phyloP scores from a whole-genome alignment of 352 stramenopile genomes.

The Pythium vanterpoolii region DNA sequence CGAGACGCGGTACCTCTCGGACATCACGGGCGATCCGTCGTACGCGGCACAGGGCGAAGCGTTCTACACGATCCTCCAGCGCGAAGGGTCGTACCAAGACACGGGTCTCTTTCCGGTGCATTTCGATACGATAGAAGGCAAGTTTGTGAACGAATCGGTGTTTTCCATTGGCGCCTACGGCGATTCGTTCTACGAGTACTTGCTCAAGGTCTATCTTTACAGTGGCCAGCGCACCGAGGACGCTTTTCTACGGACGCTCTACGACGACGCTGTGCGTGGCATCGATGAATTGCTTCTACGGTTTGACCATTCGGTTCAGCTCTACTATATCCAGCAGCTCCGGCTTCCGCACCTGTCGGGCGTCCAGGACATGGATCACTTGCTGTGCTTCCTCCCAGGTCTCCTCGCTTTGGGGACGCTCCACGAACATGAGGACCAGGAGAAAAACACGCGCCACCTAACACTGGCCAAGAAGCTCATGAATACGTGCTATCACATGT shows the following conservation, averaged over 20 bases:
- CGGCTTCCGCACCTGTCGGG: conserved; percentile 45
- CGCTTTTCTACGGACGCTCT: conserved; percentile 78
- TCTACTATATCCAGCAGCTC: conserved; percentile 73
- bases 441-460: conserved; percentile 81
- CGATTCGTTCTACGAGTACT: conserved; percentile 98
- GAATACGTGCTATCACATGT: conserved; percentile 95
- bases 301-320: conserved; percentile 48
- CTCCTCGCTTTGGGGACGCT: conserved; percentile 92
- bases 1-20: conserved; percentile 75
- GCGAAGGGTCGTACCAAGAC: conserved; percentile 64
- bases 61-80: conserved; percentile 70
- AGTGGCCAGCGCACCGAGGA: conserved; percentile 78
- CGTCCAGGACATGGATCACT: conserved; percentile 92
- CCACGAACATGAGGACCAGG: conserved; percentile 44
- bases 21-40: conserved; percentile 71
- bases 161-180: conserved; percentile 93
- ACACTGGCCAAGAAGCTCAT: conserved; percentile 88
- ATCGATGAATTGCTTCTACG: conserved; percentile 91
- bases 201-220: conserved; percentile 98
- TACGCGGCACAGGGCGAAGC: conserved; percentile 75
- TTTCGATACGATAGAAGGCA: conserved; percentile 40
- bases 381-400: conserved; percentile 95
- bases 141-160: conserved; percentile 29
- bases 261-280: conserved; percentile 92
- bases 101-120: conserved; percentile 90